phyloP scores from a whole-genome alignment of 371 early-diverging fungal genomes.

The Amoeboaphelidium occidentale region DNA sequence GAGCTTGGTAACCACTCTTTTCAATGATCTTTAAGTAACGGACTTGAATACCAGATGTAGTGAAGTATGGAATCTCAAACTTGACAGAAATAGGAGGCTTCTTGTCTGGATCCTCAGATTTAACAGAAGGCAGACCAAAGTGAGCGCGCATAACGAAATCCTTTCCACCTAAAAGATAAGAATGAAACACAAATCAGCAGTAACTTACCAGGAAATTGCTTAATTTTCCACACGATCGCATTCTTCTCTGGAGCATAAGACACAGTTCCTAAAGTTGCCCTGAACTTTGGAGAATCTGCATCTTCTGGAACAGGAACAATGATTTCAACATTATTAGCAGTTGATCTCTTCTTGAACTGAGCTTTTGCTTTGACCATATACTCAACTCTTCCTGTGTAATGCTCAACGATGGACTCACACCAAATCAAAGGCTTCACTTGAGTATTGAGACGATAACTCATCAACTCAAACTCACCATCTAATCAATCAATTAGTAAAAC shows the following conservation, averaged over 20 bases:
- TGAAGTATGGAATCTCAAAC: conserved; percentile 96
- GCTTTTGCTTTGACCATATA: conserved; percentile 87
- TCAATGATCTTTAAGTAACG: conserved; percentile 95
- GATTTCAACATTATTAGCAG: conserved; percentile 94
- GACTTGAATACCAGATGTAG: conserved; percentile 88
- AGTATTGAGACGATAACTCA: conserved; percentile 90
- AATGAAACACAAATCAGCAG: no score
- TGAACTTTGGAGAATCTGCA: conserved; percentile 88
- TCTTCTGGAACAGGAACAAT: conserved; percentile 89
- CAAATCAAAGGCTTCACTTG: conserved; percentile 88
- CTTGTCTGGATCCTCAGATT: conserved; percentile 78
- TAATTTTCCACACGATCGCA: conserved; percentile 88
- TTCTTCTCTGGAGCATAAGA: conserved; percentile 80
- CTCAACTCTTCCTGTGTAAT: conserved; percentile 77
- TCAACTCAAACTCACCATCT: conserved; percentile 97
- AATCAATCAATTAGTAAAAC: no score
- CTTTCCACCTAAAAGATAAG: no score
- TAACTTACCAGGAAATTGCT: conserved; percentile 95
- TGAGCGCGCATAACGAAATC: conserved; percentile 86
- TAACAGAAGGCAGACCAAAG: conserved; percentile 86
- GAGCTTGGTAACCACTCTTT: conserved; percentile 88
- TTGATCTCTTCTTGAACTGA: conserved; percentile 85
- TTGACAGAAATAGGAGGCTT: conserved; percentile 85
- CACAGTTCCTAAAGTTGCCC: conserved; percentile 74
- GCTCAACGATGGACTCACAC: conserved; percentile 83